Conservation (phyloP, 768 basidiomycete genomes). For the Psilocybe subaeruginosa region DNA sequence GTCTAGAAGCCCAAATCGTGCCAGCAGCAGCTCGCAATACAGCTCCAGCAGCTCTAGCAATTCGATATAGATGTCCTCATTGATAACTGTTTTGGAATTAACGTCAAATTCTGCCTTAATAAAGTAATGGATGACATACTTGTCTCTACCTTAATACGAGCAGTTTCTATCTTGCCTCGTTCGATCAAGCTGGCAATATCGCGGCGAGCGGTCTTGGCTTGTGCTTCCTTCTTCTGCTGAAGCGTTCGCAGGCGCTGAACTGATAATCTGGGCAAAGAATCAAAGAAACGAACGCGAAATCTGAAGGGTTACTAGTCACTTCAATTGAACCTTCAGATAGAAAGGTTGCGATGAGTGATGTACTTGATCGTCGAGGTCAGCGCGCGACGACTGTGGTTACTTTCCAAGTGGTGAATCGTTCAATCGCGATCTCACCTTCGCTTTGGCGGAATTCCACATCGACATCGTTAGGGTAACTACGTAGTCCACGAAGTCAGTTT, state of each 20-base stretch:
- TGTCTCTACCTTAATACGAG: slow-evolving; percentile 83
- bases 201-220: slow-evolving; percentile 67
- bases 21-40: slow-evolving; percentile 91
- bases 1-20: slow-evolving; percentile 91
- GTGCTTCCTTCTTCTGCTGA: slow-evolving; percentile 91
- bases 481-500: not conserved
- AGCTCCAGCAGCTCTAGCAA: slow-evolving; percentile 91
- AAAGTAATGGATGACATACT: slow-evolving; percentile 48
- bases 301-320: slow-evolving; percentile 28
- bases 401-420: not conserved
- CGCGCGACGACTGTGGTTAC: not conserved
- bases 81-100: slow-evolving; percentile 58
- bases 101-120: slow-evolving; percentile 4
- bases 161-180: slow-evolving; percentile 81
- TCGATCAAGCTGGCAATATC: slow-evolving; percentile 85
- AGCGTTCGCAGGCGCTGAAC: slow-evolving; percentile 85
- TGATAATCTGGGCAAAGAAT: slow-evolving; percentile 56
- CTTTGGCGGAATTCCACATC: slow-evolving; percentile 32
- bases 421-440: slow-evolving; percentile 29
- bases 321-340: slow-evolving; percentile 43
- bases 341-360: slow-evolving; percentile 6
- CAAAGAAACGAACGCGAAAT: not conserved
- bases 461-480: slow-evolving; percentile 14
- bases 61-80: slow-evolving; percentile 85
- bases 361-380: not conserved